Evolutionary conservation across 2,329 filamentous ascomycete species (phyloP), one percentile per base, ranked within the genome.

Genomic region (Alternaria sp.): DNA sequence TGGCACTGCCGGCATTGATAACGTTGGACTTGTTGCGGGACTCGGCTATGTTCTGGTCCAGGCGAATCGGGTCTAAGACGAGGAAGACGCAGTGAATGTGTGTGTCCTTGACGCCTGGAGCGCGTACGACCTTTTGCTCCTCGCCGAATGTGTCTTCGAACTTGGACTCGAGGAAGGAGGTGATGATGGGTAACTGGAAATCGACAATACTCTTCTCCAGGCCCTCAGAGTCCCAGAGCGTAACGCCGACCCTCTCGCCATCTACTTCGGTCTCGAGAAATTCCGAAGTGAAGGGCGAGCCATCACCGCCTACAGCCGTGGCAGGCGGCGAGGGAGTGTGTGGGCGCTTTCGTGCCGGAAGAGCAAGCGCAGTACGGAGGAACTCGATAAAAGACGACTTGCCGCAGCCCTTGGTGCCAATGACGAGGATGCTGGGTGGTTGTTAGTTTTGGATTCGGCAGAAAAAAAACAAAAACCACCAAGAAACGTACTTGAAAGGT

Each of bases 381-480:
- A 99, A 98, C 67, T 97, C 92, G 73, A 99, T 89, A 79, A 99
- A 97, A 1, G 93, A 97, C 0, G 93, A 96, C 82, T 99, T 99
- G 77, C 95, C 95, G 7, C 92, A 90, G 77, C 89, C 90, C 59
- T 91, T 89, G 49, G 92, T 90, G 60, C 95, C 95, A 71, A 98
- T 87, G 60, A 99, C 89, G 59, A 99, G 86, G 68, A 99, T 88
- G 78, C 94, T 98, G 63, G 31, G 41, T 31, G 8, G 7, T 13
- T 26, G 61, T 76, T 51, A 73, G 69, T 42, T 33, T 13, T 28
- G 5, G 26, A 29, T 9, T 3, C 10, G 17, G 17, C 17, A 17
- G 2, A 17, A 17, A n/a, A 29, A 5, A 36, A 7, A 10, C 9
- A n/a, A n/a, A n/a, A n/a, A n/a, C 11, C n/a, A 10, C 13, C 31